A percentile compares a stretch with the other conserved stretches of the same genome.
Conservation (phyloP, 139 green algal species). For the Chlamydomonas incerta region DNA sequence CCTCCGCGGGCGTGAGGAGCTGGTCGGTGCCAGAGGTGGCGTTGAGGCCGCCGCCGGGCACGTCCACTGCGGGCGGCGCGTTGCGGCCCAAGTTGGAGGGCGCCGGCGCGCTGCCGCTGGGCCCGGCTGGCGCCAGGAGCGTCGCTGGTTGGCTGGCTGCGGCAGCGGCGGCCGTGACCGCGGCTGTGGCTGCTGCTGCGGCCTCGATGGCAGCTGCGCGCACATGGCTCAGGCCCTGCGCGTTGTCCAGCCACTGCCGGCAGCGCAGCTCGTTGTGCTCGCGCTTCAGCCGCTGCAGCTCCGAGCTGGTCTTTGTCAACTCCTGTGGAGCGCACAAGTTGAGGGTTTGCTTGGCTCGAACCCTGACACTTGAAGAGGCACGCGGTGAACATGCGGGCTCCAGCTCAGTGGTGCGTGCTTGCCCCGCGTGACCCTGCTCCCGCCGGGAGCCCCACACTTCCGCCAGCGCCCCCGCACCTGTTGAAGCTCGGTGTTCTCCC, state of each 20-base stretch:
- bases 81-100: background rate
- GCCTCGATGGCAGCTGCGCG: constrained; percentile 28
- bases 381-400: too few relatives aligned
- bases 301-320: constrained; percentile 23
- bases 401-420: too few relatives aligned
- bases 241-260: constrained; percentile 50
- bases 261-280: constrained; percentile 44
- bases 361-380: too few relatives aligned
- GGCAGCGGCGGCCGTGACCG: background rate
- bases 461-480: constrained; percentile 13
- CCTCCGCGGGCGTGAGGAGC: background rate
- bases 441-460: too few relatives aligned
- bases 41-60: constrained; percentile 5
- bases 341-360: too few relatives aligned
- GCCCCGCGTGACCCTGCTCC: too few relatives aligned
- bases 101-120: background rate
- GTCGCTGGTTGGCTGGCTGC: background rate
- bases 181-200: constrained; percentile 9
- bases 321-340: constrained; percentile 24
- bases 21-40: constrained; percentile 1
- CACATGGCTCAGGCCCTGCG: constrained; percentile 45
- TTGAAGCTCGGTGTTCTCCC: constrained; percentile 43
- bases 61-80: background rate
- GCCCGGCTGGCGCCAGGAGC: background rate
- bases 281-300: constrained; percentile 37